Evolutionary conservation across 2,329 filamentous ascomycete genomes (phyloP).

Genomic region (Talaromyces atroroseus): DNA sequence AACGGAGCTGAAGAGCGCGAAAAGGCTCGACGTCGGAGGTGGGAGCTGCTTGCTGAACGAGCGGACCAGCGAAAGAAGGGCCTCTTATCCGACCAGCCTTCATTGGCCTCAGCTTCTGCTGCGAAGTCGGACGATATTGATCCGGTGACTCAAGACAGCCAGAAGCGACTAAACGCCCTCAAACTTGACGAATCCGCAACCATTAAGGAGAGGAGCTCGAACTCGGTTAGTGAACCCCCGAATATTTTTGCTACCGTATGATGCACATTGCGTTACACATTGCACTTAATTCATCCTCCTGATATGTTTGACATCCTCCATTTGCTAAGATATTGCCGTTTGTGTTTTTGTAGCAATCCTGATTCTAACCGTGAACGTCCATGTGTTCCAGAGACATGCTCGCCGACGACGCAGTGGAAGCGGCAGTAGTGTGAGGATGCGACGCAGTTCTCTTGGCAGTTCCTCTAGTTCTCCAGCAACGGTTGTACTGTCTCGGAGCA

Average conservation of each 20-base stretch:
- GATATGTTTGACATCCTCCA: conserved; percentile 24
- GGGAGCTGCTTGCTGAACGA: conserved; percentile 78
- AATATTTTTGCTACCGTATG: conserved; percentile 21
- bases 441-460: conserved; percentile 34
- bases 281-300: conserved; percentile 10
- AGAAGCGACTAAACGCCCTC: conserved; percentile 81
- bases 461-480: conserved; percentile 30
- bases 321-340: conserved; percentile 37
- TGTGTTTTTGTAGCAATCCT: conserved; percentile 21
- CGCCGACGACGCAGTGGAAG: conserved; percentile 39
- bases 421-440: conserved; percentile 36
- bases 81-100: conserved; percentile 28
- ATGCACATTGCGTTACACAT: conserved; percentile 18
- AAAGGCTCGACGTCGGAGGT: conserved; percentile 74
- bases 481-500: conserved; percentile 37
- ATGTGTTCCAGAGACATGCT: conserved; percentile 42
- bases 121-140: conserved; percentile 64
- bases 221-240: conserved; percentile 39
- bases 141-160: conserved; percentile 71
- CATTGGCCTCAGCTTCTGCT: conserved; percentile 12
- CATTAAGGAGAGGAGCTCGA: conserved; percentile 50
- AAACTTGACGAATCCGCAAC: conserved; percentile 66
- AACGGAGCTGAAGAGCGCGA: conserved; percentile 84
- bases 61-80: conserved; percentile 63
- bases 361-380: conserved; percentile 44